Percentiles rank a stretch among this genome's conserved stretches.
phyloP scores from a whole-genome alignment of 2,329 filamentous ascomycete species.

The Aureobasidium sp. region DNA sequence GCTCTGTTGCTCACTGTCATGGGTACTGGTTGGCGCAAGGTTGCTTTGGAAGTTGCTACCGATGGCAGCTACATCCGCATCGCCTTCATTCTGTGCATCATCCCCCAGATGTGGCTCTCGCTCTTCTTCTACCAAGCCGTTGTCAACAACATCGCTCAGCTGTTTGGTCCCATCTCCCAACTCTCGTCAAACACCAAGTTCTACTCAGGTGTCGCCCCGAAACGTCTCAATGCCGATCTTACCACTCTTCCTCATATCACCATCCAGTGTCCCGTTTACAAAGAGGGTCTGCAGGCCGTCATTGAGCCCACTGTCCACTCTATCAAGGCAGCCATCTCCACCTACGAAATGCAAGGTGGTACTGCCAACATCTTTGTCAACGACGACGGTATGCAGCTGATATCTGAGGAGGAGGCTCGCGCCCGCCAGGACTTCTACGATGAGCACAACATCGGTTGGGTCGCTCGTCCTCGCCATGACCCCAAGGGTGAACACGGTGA shows the following conservation, averaged over 20 bases:
- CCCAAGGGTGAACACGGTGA: constrained; percentile 44
- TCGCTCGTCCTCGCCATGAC: constrained; percentile 44
- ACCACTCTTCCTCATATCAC: constrained; percentile 48
- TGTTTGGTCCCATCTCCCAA: constrained; percentile 40
- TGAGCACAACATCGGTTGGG: constrained; percentile 45
- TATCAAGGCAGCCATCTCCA: constrained; percentile 40
- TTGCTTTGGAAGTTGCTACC: constrained; percentile 49
- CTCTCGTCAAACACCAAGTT: constrained; percentile 40
- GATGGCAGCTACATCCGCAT: constrained; percentile 50
- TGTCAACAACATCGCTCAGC: constrained; percentile 35
- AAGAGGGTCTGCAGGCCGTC: constrained; percentile 35
- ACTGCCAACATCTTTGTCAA: constrained; percentile 63
- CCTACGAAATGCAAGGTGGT: constrained; percentile 51
- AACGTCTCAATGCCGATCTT: constrained; percentile 31
- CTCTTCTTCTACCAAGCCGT: constrained; percentile 47
- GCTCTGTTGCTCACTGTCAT: constrained; percentile 52
- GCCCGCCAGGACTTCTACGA: constrained; percentile 44
- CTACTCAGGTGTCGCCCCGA: constrained; percentile 38
- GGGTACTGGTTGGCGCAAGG: constrained; percentile 49
- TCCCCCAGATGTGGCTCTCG: constrained; percentile 54
- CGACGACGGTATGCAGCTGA: constrained; percentile 60
- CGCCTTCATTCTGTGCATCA: constrained; percentile 45
- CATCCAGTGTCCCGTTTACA: constrained; percentile 39
- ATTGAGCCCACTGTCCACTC: constrained; percentile 34
- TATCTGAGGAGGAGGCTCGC: constrained; percentile 41